Evolutionary conservation across 2,329 filamentous ascomycete genomes (phyloP), one percentile per base, ranked within the genome.

Genomic region (Dactylella cylindrospora): DNA sequence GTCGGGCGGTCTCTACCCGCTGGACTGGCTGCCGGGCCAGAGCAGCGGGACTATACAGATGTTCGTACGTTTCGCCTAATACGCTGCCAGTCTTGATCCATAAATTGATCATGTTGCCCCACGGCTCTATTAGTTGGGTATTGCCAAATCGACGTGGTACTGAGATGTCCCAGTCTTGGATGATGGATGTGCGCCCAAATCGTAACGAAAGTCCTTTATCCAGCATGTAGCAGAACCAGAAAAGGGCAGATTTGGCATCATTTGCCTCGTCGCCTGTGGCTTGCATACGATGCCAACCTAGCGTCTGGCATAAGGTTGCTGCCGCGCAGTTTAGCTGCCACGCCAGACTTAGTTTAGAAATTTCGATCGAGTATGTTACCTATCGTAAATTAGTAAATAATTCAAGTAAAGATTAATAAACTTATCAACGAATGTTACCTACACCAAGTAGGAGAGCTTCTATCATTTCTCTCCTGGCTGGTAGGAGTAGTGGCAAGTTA

Each of bases 21-120:
- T 32, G 35, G 3, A 12, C 32, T 2, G 23, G 46, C 2, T 28
- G 33, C 15, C 28, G 70, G 1, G 71, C 70, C 32, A 79, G 68
- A 2, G 78, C 77, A 5, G 73, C 71, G 1, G 77, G 76, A 59
- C 77, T 78, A 39, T 70, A 71, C 2, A 71, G 66, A 1, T 70
- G 61, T 10, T 70, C 67, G 35, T 70, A 71, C 0, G 70, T 65
- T 10, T 65, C 57, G 4, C 69, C 70, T 10, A 70, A 67, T 0
- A 70, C 7, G 1, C 41, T 32, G 0, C 66, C 64, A 5, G 67
- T 47, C 3, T 47, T 53, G 3, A 51, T 66, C 67, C 66, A 67
- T 5, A 31, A 13, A 5, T 45, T 33, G 1, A 51, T 61, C 25
- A 65, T 33, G 2, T 45, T 2, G 3, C 36, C 53, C 36, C 54